Conservation (phyloP, 129 eudicot genomes). For the Tagetes erecta region DNA sequence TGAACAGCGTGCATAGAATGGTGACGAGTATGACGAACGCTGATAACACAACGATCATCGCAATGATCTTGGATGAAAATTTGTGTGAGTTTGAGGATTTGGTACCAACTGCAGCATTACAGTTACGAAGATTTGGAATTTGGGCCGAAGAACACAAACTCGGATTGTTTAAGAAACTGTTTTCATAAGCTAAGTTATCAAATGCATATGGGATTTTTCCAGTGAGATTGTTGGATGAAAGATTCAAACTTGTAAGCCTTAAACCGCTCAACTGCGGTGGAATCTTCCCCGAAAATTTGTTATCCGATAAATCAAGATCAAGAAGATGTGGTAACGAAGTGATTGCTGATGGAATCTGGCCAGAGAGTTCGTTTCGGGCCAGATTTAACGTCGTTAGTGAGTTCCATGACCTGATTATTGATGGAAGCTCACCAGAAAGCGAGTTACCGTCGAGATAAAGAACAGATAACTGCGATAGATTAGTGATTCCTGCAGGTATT, state of each 20-base stretch:
- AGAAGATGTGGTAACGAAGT: constrained; percentile 62
- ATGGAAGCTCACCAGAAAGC: constrained; percentile 71
- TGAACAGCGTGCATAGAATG: constrained; percentile 36
- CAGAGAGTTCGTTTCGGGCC: constrained; percentile 71
- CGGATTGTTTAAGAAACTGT: constrained; percentile 74
- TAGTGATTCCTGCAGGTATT: constrained; percentile 60
- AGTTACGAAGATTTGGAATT: constrained; percentile 47
- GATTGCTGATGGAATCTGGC: constrained; percentile 59
- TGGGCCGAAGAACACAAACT: constrained; percentile 52
- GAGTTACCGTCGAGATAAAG: constrained; percentile 76
- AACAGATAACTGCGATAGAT: constrained; percentile 52
- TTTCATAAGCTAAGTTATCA: constrained; percentile 64
- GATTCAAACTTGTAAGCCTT: constrained; percentile 60
- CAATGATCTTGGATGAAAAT: constrained; percentile 49
- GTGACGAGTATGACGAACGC: constrained; percentile 38
- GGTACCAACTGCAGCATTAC: constrained; percentile 37
- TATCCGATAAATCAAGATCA: constrained; percentile 71
- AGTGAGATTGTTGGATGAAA: constrained; percentile 65
- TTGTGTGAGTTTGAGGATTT: constrained; percentile 30
- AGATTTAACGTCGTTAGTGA: constrained; percentile 57
- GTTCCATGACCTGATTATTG: constrained; percentile 61
- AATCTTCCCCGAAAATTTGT: constrained; percentile 71
- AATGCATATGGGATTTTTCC: constrained; percentile 68
- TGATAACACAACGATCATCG: constrained; percentile 57
- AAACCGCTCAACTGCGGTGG: constrained; percentile 58